phyloP scores from a whole-genome alignment of 2,329 filamentous ascomycete species.

The Gaeumannomyces tritici region DNA sequence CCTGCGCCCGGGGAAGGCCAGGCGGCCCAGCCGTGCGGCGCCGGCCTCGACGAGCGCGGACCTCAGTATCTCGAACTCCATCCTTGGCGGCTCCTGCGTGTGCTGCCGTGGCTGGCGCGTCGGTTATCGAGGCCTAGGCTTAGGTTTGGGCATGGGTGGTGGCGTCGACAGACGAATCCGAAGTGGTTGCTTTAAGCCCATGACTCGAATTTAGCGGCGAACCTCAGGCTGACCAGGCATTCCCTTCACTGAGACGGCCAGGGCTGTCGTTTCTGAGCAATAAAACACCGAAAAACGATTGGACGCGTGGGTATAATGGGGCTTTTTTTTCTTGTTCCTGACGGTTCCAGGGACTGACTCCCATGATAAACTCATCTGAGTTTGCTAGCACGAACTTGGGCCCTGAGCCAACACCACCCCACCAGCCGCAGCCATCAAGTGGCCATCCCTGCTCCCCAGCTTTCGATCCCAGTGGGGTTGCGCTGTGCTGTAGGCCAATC shows the following conservation, averaged over 20 bases:
- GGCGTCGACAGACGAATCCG: not conserved
- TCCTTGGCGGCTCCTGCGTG: slow-evolving; percentile 9
- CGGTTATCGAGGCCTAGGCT: not conserved
- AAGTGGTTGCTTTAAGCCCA: not conserved
- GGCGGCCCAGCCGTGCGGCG: slow-evolving; percentile 55
- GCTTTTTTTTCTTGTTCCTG: no score
- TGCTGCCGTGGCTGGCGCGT: not conserved
- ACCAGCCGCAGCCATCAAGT: not conserved
- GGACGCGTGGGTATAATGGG: no score
- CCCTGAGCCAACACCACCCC: not conserved
- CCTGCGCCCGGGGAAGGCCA: slow-evolving; percentile 52
- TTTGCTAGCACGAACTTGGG: not conserved
- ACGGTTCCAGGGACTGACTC: no score
- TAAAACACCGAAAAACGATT: no score
- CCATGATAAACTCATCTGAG: no score
- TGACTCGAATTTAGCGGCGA: not conserved
- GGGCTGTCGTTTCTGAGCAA: no score
- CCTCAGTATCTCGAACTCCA: slow-evolving; percentile 38
- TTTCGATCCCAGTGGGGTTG: not conserved
- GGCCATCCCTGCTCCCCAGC: not conserved
- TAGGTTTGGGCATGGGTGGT: not conserved
- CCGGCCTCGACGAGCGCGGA: slow-evolving; percentile 24
- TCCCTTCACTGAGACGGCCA: not conserved
- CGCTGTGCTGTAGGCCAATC: not conserved
- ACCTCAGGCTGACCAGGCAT: not conserved